phyloP scores from a whole-genome alignment of 2,329 filamentous ascomycete species.

The Aspergillus sp. region DNA sequence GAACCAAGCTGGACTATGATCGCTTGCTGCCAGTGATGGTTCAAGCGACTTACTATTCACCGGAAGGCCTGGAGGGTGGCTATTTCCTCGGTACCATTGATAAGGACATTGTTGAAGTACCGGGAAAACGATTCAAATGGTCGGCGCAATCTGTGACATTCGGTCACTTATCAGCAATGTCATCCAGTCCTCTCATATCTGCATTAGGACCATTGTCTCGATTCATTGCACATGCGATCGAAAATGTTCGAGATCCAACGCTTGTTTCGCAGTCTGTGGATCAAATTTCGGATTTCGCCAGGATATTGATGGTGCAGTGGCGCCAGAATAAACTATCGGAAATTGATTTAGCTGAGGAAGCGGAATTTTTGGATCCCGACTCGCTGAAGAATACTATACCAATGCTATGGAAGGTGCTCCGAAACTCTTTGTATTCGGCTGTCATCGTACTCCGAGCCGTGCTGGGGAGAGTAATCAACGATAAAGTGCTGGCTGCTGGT shows the following conservation, averaged over 20 bases:
- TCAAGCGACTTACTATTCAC: constrained; percentile 62
- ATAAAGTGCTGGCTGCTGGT: constrained; percentile 50
- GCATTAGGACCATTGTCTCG: constrained; percentile 60
- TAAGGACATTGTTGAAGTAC: constrained; percentile 57
- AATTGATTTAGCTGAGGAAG: constrained; percentile 65
- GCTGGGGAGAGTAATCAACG: constrained; percentile 60
- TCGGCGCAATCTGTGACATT: constrained; percentile 53
- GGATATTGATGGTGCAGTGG: constrained; percentile 67
- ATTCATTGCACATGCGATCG: constrained; percentile 58
- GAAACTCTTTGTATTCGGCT: constrained; percentile 69
- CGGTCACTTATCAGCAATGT: constrained; percentile 51
- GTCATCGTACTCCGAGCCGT: constrained; percentile 72
- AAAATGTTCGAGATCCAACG: constrained; percentile 47
- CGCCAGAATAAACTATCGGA: constrained; percentile 67
- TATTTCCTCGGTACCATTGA: constrained; percentile 70
- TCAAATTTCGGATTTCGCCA: constrained; percentile 62
- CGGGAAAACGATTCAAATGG: constrained; percentile 61
- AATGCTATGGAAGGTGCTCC: constrained; percentile 68
- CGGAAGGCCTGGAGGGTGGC: constrained; percentile 69
- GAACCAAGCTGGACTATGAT: constrained; percentile 60
- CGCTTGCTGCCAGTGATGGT: constrained; percentile 65
- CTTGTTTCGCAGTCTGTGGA: constrained; percentile 47
- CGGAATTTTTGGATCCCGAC: constrained; percentile 58
- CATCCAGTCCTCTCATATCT: constrained; percentile 54
- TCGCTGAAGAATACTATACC: constrained; percentile 64